Base-by-base conservation (phyloP, 805 yeast species). In the Isabelozyma heimii region DNA sequence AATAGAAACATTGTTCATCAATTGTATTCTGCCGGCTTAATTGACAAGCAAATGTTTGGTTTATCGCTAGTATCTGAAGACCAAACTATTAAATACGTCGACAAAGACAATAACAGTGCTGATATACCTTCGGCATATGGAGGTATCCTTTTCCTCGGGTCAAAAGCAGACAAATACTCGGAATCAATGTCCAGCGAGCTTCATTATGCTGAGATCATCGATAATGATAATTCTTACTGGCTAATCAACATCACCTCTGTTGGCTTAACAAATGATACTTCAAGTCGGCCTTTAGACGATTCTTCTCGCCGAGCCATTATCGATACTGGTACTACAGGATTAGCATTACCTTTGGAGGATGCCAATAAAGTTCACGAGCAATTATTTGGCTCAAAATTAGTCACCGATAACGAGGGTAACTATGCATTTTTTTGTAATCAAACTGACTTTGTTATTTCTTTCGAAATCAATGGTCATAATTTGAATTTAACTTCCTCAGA, bases 301-400 rank as follows among this genome's bases (percentile, higher is more conserved):
- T 54, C 65, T n/a, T 66, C 79, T 13, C 35, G 35, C 8, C 51
- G 61, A 3, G 84, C 82, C 6, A 71, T 84, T 27, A 67, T 84
- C 16, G 90, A 84, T 60, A 80, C 86, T 6, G 90, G 89, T 17
- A 83, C 89, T 2, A 84, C 89, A 0, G 77, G 85, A 3, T 63
- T 84, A 24, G 80, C 81, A 3, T 63, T 83, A 40, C 82, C 87
- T 5, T 62, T 75, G 10, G 67, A 62, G 20, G 89, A 84, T 57
- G 88, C 89, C 1, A 49, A 72, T 39, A 67, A 52, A 17, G 47
- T 84, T 13, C 89, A 84, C 58, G 42, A 50, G 39, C 35, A 50
- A 28, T 64, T 83, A 4, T 80, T 70, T 55, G 83, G 85, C 46
- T 53, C 60, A 13, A 62, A 69, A 37, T 69, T 82, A 7, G 63